These are phyloP conservation scores for Hansenula sp. DNA, from an alignment of 1,139 yeast species.

Conservation along the genomic window DNA sequence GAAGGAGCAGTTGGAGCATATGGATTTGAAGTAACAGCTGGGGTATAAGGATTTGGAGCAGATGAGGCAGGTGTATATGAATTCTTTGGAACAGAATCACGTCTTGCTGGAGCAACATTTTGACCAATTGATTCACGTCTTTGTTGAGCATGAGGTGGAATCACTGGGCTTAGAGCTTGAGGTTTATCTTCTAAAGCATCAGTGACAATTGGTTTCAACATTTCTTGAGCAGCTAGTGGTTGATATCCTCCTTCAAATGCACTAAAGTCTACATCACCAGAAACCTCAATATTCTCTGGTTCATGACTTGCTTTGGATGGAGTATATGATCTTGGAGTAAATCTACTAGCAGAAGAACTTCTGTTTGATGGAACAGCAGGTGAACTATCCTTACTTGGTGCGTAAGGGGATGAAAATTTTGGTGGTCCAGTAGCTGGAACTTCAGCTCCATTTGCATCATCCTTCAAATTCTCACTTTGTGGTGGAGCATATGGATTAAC, in stretches of 20 bases:
- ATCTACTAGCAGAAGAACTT: slow-evolving; percentile 13
- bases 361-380: slow-evolving; percentile 11
- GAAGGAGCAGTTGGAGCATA: background rate
- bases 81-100: slow-evolving; percentile 4
- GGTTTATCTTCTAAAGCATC: background rate
- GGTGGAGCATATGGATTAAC: background rate
- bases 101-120: background rate
- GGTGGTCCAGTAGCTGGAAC: background rate
- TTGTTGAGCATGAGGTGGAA: no score
- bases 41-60: slow-evolving; percentile 4
- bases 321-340: slow-evolving; percentile 15
- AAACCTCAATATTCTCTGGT: slow-evolving; percentile 3
- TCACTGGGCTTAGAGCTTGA: background rate
- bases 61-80: background rate
- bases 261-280: slow-evolving; percentile 12
- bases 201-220: background rate
- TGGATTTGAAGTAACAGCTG: background rate
- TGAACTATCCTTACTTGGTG: slow-evolving; percentile 28
- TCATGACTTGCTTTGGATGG: slow-evolving; percentile 4
- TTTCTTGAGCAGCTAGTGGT: background rate
- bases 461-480: no score
- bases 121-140: no score
- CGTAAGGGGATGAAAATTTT: slow-evolving; percentile 23
- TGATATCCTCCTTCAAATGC: slow-evolving; percentile 1
- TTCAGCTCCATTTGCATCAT: slow-evolving; percentile 2